phyloP scores from a whole-genome alignment of 1,284 basidiomycete genomes.

The Cystobasidiaceae sp. region DNA sequence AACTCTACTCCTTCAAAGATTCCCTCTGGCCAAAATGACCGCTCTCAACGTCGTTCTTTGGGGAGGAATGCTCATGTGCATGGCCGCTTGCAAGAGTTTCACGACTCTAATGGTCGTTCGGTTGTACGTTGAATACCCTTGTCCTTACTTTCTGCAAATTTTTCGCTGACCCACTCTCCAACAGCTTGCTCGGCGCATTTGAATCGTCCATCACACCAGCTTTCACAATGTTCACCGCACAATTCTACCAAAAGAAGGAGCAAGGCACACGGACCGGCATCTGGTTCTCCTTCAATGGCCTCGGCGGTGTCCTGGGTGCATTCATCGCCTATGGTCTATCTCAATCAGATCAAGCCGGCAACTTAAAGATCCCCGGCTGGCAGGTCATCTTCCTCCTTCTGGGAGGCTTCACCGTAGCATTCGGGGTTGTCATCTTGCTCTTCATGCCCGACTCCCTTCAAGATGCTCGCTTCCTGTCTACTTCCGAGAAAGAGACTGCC shows the following conservation, averaged over 20 bases:
- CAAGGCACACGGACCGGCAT: neutral
- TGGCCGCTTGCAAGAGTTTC: neutral
- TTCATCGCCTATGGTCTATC: neutral
- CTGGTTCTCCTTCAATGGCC: conserved; percentile 4
- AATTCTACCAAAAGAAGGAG: neutral
- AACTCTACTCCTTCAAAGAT: conserved; percentile 28
- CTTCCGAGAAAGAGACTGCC: neutral
- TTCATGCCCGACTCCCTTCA: neutral
- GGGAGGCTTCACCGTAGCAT: neutral
- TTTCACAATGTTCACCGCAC: neutral
- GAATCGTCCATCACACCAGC: neutral
- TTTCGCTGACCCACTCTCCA: neutral
- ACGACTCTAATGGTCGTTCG: neutral
- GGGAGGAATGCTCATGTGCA: conserved; percentile 4
- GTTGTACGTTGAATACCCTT: neutral
- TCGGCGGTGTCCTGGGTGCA: neutral
- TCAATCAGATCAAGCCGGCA: neutral
- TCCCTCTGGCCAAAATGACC: conserved; percentile 19
- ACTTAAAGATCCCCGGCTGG: neutral
- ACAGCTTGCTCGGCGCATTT: conserved; percentile 10
- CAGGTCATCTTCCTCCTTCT: neutral
- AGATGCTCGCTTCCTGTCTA: neutral
- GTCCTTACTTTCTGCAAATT: neutral
- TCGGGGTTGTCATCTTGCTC: neutral
- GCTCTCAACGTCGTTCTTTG: conserved; percentile 6